Evolutionary conservation across 2,329 filamentous ascomycete species (phyloP), one percentile per base, ranked within the genome.

Genomic region (Metarhizium album): DNA sequence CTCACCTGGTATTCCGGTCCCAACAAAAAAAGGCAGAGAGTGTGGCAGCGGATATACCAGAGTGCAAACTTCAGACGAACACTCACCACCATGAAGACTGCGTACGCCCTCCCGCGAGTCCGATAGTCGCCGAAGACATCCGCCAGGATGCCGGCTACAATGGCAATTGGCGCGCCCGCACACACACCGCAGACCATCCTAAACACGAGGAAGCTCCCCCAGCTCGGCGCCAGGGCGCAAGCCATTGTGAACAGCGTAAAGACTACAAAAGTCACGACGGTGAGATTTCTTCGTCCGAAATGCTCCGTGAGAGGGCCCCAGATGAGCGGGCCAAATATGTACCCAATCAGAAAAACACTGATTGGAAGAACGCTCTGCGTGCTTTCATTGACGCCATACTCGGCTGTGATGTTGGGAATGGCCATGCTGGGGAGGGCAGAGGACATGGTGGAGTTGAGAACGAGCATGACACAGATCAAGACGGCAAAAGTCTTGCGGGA

Each of bases 391-490:
- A 85, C 66, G 48, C 71, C 60, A 66, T 83, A 87, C 56, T 83
- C 71, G 3, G 65, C 61, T 2, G 74, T 68, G 45, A 86, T 83
- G 48, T 72, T 75, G 2, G 75, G 71, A 2, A 81, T 73, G 14
- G 80, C 79, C 62, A 83, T 83, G 50, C 80, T 79, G 1, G 83
- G 80, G 4, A 87, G 70, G 0, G 81, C 73, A 42, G 78, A 84
- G 1, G 78, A 79, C 66, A 87, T 78, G 9, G 83, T 86, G 24
- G 76, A 81, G 63, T 87, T 87, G 61, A 85, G 70, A 42, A 86
- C 81, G 49, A 76, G 72, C 55, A 76, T 62, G 66, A 81, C 79
- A 1, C 75, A 74, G 0, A 77, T 71, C 24, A 78, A 59, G 2
- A 83, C 60, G 5, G 86, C 72, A 37, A 70, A 66, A 2, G 66